Evolutionary conservation across 495 filamentous ascomycete genomes (phyloP).

Genomic region (Friedmanniomyces simplex): DNA sequence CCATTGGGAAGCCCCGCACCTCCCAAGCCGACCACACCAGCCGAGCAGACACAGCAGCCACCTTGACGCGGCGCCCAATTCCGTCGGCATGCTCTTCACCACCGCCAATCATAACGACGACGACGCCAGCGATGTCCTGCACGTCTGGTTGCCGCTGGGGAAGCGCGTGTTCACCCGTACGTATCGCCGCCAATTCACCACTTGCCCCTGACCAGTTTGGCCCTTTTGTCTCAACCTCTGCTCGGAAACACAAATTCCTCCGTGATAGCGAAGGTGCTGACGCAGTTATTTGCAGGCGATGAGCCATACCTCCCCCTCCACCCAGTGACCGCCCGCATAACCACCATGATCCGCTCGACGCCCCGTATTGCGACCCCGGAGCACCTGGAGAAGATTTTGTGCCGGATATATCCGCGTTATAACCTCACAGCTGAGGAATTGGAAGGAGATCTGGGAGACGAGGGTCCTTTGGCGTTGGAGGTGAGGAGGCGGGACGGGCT

Average conservation of each 20-base stretch:
- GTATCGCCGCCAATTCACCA: too few relatives aligned
- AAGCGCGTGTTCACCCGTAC: constrained; percentile 8
- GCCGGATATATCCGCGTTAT: background rate
- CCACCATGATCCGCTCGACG: constrained; percentile 8
- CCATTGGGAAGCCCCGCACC: background rate
- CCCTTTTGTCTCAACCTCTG: too few relatives aligned
- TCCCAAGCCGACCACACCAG: background rate
- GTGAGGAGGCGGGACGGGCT: constrained; percentile 14
- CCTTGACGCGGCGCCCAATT: constrained; percentile 11
- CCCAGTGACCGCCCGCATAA: constrained; percentile 13
- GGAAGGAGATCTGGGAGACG: background rate
- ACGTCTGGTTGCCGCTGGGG: constrained; percentile 18
- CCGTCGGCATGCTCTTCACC: constrained; percentile 15
- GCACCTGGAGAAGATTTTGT: constrained; percentile 5
- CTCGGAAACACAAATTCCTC: too few relatives aligned
- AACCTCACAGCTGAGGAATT: background rate
- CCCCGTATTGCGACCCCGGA: background rate
- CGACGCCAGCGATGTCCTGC: background rate
- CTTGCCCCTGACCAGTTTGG: too few relatives aligned
- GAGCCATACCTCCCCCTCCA: constrained; percentile 12
- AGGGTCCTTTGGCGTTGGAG: constrained; percentile 2
- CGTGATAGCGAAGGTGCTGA: background rate
- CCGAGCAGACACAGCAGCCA: background rate
- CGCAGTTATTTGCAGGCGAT: constrained; percentile 4
- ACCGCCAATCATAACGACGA: background rate